Conservation (phyloP, 208 protist genomes). For the Spongospora subterranea region DNA sequence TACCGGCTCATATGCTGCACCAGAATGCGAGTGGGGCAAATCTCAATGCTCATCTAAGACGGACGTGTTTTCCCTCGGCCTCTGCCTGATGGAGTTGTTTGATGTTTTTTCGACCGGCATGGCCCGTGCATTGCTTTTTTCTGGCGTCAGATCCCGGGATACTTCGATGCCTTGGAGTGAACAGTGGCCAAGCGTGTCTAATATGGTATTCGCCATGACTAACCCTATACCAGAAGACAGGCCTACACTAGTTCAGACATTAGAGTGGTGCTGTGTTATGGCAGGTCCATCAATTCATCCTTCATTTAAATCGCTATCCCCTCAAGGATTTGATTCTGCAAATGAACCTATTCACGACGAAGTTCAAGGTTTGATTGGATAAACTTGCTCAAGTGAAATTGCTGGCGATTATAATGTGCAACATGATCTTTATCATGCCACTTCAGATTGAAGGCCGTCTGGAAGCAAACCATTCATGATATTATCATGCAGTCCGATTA, state of each 20-base stretch:
- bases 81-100: conserved; percentile 54
- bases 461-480: no score
- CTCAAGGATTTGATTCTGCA: no score
- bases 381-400: no score
- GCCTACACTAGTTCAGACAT: background rate
- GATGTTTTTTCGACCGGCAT: background rate
- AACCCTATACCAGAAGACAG: background rate
- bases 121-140: background rate
- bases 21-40: background rate
- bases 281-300: no score
- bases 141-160: background rate
- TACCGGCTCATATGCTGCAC: conserved; percentile 14
- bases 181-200: background rate
- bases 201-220: background rate
- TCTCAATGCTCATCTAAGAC: background rate
- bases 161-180: background rate
- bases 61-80: conserved; percentile 27
- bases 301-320: no score
- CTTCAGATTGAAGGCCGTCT: no score
- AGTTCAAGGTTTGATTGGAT: no score
- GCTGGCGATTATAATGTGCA: no score
- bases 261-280: background rate
- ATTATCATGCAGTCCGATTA: no score
- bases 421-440: no score
- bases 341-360: no score